Percentiles rank a stretch among this genome's conserved stretches.
Evolutionary conservation across 2,329 filamentous ascomycete genomes (phyloP).

Genomic region (Diaporthe citrichinensis): DNA sequence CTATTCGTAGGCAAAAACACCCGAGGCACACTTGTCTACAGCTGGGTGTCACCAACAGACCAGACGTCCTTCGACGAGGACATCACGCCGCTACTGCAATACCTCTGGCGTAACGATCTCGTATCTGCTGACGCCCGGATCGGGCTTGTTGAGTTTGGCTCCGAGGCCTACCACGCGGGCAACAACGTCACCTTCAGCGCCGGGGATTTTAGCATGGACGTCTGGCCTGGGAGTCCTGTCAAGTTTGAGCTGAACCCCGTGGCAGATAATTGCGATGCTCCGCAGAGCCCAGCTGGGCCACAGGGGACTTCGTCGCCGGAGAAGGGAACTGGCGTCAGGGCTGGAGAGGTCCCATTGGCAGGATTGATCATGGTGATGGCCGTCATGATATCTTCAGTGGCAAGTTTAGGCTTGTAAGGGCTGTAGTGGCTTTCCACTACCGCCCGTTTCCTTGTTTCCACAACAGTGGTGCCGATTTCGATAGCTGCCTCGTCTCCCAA

Average conservation of each 20-base stretch:
- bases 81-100: slow-evolving; percentile 50
- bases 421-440: slow-evolving; percentile 16
- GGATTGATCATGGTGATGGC: background rate
- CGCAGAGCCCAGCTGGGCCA: slow-evolving; percentile 31
- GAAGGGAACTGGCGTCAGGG: slow-evolving; percentile 6
- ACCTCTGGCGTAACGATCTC: slow-evolving; percentile 49
- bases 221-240: slow-evolving; percentile 42
- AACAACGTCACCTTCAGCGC: slow-evolving; percentile 51
- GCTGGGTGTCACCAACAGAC: slow-evolving; percentile 48
- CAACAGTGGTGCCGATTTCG: background rate
- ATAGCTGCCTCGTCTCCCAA: background rate
- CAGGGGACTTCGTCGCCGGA: slow-evolving; percentile 29
- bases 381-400: background rate
- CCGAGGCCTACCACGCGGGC: slow-evolving; percentile 49
- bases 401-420: background rate
- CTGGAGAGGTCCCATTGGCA: background rate
- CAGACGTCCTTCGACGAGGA: slow-evolving; percentile 49
- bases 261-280: slow-evolving; percentile 26
- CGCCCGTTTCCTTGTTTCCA: background rate
- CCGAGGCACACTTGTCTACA: slow-evolving; percentile 50
- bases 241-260: slow-evolving; percentile 32
- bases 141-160: slow-evolving; percentile 51
- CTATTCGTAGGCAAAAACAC: slow-evolving; percentile 49
- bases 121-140: slow-evolving; percentile 47
- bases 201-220: slow-evolving; percentile 45